A percentile compares a stretch with the other conserved stretches of the same genome.
These are phyloP conservation scores for Didymella pinodella DNA, from an alignment of 2,329 filamentous ascomycete genomes.

Conservation along the genomic window DNA sequence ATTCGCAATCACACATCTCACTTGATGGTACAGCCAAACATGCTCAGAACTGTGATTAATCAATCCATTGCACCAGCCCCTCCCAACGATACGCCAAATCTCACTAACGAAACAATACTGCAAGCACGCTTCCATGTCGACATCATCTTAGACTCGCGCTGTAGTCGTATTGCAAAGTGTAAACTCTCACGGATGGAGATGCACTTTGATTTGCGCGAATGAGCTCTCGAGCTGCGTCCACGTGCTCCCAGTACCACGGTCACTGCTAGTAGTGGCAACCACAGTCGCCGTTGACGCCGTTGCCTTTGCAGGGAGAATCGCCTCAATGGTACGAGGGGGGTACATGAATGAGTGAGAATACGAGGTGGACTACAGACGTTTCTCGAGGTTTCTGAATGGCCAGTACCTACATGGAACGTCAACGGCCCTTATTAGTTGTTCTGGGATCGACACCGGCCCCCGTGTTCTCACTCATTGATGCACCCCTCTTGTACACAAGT, in stretches of 20 bases:
- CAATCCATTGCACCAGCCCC: too few species aligned
- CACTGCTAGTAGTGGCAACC: neutral
- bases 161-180: neutral
- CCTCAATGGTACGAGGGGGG: neutral
- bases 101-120: neutral
- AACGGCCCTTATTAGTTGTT: too few species aligned
- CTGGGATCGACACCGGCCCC: too few species aligned
- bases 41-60: neutral
- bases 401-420: too few species aligned
- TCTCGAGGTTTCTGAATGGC: too few species aligned
- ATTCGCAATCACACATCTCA: neutral
- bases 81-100: neutral
- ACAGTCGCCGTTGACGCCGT: slow-evolving; percentile 8
- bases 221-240: neutral
- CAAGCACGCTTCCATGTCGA: neutral
- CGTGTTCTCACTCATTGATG: too few species aligned
- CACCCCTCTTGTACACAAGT: neutral
- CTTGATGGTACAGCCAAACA: neutral
- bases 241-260: neutral
- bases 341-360: too few species aligned
- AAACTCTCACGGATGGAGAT: slow-evolving; percentile 1
- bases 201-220: slow-evolving; percentile 1
- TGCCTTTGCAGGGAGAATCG: neutral
- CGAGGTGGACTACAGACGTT: too few species aligned
- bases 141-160: neutral